Evolutionary conservation across 345 rosid species (phyloP).

Genomic region (Orychophragmus violaceus): DNA sequence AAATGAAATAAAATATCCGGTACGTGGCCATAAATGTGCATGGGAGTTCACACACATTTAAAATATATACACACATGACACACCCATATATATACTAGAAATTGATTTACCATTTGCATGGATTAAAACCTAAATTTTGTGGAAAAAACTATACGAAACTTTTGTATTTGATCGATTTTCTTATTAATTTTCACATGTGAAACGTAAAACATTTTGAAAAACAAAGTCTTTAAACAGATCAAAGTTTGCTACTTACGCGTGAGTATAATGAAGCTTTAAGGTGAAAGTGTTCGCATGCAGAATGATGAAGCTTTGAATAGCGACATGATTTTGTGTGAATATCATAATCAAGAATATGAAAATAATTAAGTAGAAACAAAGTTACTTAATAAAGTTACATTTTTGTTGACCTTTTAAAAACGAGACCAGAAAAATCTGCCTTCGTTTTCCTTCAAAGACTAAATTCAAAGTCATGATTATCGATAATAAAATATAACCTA

Average conservation of each 20-base stretch:
- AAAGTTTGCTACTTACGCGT: conserved; percentile 25
- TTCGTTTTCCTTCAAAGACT: conserved; percentile 20
- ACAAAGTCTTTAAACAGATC: background rate
- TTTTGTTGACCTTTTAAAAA: conserved; percentile 25
- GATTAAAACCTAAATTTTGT: background rate
- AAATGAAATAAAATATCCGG: background rate
- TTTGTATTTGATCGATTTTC: background rate
- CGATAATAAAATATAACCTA: conserved; percentile 16
- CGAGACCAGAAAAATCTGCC: conserved; percentile 4
- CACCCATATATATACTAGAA: too few species aligned
- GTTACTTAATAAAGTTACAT: conserved; percentile 24
- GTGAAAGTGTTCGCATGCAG: conserved; percentile 22
- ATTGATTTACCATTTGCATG: background rate
- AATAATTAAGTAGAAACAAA: conserved; percentile 26
- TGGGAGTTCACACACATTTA: background rate
- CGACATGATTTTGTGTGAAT: conserved; percentile 18
- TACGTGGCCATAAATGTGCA: conserved; percentile 14
- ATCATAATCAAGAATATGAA: conserved; percentile 15
- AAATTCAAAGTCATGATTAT: conserved; percentile 26
- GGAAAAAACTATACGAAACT: background rate
- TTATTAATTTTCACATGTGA: background rate
- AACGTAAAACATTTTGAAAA: background rate
- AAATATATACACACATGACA: too few species aligned
- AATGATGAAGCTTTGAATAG: conserved; percentile 31
- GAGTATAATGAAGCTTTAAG: conserved; percentile 15